Percentiles rank a stretch among this genome's conserved stretches.
These are phyloP conservation scores for Phytophthora constricta DNA, from an alignment of 352 stramenopile genomes.

Conservation along the genomic window DNA sequence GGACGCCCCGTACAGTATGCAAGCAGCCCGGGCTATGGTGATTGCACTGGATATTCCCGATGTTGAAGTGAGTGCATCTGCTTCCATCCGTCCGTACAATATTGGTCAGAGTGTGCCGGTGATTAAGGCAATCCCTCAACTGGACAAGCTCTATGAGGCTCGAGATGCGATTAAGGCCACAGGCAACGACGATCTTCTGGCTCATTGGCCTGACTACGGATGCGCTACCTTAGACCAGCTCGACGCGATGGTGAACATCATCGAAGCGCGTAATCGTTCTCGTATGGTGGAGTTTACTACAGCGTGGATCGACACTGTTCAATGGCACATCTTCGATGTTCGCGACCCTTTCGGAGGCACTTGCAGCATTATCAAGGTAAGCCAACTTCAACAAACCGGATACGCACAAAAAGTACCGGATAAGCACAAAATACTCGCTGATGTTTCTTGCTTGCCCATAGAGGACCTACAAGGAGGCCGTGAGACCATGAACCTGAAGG, in stretches of 20 bases:
- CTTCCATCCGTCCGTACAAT: neutral
- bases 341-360: neutral
- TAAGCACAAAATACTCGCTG: neutral
- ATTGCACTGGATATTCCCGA: neutral
- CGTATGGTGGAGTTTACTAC: neutral
- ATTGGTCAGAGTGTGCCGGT: conserved; percentile 2
- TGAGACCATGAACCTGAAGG: neutral
- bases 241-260: neutral
- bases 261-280: conserved; percentile 2
- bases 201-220: neutral
- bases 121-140: conserved; percentile 8
- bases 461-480: neutral
- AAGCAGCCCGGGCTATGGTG: neutral
- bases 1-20: conserved; percentile 1
- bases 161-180: neutral
- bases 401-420: neutral
- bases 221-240: conserved; percentile 6
- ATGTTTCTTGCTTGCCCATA: neutral
- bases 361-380: conserved; percentile 5
- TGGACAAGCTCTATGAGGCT: conserved; percentile 1
- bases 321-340: conserved; percentile 6
- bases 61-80: neutral
- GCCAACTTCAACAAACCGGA: neutral
- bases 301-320: conserved; percentile 4
- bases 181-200: conserved; percentile 1